A percentile compares a stretch with the other conserved stretches of the same genome.
Evolutionary conservation across 2,329 filamentous ascomycete species (phyloP).

Genomic region (Graphiopsis chlorocephala): DNA sequence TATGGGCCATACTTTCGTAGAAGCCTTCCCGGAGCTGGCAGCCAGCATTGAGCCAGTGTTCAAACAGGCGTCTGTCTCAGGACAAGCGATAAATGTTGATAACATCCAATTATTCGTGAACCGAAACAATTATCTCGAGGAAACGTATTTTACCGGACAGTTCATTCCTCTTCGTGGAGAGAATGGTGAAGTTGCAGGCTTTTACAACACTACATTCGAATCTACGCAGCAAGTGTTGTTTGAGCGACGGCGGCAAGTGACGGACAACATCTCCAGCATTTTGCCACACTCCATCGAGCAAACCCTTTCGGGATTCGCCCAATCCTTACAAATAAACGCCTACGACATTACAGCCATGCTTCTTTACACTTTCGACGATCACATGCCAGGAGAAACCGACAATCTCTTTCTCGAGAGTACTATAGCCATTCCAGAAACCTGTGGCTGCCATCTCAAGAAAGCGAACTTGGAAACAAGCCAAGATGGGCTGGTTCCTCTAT

Average conservation of each 20-base stretch:
- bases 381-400: neutral
- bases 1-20: slow-evolving; percentile 21
- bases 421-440: slow-evolving; percentile 19
- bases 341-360: slow-evolving; percentile 21
- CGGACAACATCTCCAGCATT: slow-evolving; percentile 18
- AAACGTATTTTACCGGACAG: slow-evolving; percentile 22
- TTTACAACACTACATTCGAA: slow-evolving; percentile 26
- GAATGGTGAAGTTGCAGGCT: slow-evolving; percentile 22
- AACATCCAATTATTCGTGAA: slow-evolving; percentile 20
- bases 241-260: slow-evolving; percentile 19
- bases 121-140: slow-evolving; percentile 22
- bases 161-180: slow-evolving; percentile 25
- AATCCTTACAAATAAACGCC: slow-evolving; percentile 17
- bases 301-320: slow-evolving; percentile 13
- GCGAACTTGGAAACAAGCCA: neutral
- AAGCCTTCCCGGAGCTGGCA: slow-evolving; percentile 18
- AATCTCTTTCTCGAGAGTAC: slow-evolving; percentile 15
- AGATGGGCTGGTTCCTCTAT: neutral
- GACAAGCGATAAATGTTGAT: slow-evolving; percentile 19
- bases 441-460: slow-evolving; percentile 2
- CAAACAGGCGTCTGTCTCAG: slow-evolving; percentile 15
- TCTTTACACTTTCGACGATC: slow-evolving; percentile 21
- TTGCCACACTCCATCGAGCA: slow-evolving; percentile 9
- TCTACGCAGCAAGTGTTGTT: slow-evolving; percentile 19
- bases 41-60: slow-evolving; percentile 2